Conservation (phyloP, 805 yeast species). For the Lachancea quebecensis region DNA sequence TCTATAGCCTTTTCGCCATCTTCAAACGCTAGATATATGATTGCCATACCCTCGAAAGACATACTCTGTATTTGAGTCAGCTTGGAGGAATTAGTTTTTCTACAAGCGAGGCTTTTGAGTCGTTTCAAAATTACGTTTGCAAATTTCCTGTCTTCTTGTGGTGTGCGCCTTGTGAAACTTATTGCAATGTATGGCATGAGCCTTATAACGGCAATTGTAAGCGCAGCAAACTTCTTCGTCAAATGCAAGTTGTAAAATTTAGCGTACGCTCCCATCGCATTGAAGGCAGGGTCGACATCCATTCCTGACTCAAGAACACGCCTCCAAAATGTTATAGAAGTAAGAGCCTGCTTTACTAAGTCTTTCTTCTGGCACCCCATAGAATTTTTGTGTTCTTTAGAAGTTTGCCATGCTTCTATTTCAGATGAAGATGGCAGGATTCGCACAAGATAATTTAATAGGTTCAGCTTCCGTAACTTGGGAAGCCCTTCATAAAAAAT, state of each 20-base stretch:
- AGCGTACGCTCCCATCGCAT: slow-evolving; percentile 21
- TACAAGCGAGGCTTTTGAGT: slow-evolving; percentile 8
- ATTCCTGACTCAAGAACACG: slow-evolving; percentile 22
- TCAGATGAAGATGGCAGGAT: slow-evolving; percentile 17
- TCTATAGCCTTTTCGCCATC: not conserved
- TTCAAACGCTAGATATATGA: slow-evolving; percentile 16
- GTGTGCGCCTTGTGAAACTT: not conserved
- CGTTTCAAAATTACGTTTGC: slow-evolving; percentile 14
- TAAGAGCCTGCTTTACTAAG: slow-evolving; percentile 12
- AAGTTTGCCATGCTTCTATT: slow-evolving; percentile 7
- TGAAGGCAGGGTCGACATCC: slow-evolving; percentile 11
- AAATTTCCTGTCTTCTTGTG: slow-evolving; percentile 5
- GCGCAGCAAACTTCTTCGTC: slow-evolving; percentile 9
- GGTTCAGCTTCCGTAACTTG: slow-evolving; percentile 2
- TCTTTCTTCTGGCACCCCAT: slow-evolving; percentile 13
- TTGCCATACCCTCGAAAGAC: slow-evolving; percentile 16
- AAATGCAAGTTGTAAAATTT: slow-evolving; percentile 23
- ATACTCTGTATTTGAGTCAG: slow-evolving; percentile 7
- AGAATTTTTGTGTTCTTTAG: not conserved
- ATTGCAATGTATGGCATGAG: slow-evolving; percentile 15
- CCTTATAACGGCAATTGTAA: slow-evolving; percentile 11
- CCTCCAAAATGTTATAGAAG: slow-evolving; percentile 19
- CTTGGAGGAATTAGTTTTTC: not conserved
- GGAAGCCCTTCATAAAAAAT: slow-evolving; percentile 20
- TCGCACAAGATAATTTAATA: slow-evolving; percentile 16